Conservation (phyloP, 805 yeast genomes). For the Starmerella scarabaei region DNA sequence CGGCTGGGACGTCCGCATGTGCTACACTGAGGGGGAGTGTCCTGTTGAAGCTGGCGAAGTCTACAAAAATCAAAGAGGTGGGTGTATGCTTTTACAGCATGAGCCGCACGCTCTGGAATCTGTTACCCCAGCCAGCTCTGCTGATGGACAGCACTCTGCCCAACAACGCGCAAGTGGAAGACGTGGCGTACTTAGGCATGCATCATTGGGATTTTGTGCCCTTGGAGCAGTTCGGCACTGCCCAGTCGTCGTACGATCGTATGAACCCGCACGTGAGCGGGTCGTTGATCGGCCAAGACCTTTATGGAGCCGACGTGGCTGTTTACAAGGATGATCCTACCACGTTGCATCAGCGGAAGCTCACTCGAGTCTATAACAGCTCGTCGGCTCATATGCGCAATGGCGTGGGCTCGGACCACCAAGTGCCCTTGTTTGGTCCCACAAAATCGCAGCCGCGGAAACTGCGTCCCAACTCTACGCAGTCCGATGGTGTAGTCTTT, state of each 20-base stretch:
- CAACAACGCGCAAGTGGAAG: conserved; percentile 25
- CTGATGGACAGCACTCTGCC: conserved; percentile 23
- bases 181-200: conserved; percentile 23
- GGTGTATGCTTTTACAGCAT: conserved; percentile 50
- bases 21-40: conserved; percentile 68
- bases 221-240: conserved; percentile 19
- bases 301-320: conserved; percentile 27
- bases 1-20: no score
- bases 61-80: conserved; percentile 58
- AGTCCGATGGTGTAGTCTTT: conserved; percentile 30
- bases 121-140: conserved; percentile 32
- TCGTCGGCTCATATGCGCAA: conserved; percentile 9
- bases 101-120: conserved; percentile 83
- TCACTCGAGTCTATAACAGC: conserved; percentile 12
- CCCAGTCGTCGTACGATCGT: conserved; percentile 12
- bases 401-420: conserved; percentile 6
- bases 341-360: conserved; percentile 13
- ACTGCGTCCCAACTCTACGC: conserved; percentile 13
- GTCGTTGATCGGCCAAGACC: conserved; percentile 23
- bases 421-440: conserved; percentile 20
- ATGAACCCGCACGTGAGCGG: conserved; percentile 18
- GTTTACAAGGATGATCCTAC: conserved; percentile 15
- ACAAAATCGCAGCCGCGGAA: conserved; percentile 18
- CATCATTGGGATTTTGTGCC: conserved; percentile 29
- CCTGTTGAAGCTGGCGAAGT: conserved; percentile 55